Evolutionary conservation across 2,329 filamentous ascomycete genomes (phyloP), one percentile per base, ranked within the genome.

Genomic region (Cladosporium sp.): DNA sequence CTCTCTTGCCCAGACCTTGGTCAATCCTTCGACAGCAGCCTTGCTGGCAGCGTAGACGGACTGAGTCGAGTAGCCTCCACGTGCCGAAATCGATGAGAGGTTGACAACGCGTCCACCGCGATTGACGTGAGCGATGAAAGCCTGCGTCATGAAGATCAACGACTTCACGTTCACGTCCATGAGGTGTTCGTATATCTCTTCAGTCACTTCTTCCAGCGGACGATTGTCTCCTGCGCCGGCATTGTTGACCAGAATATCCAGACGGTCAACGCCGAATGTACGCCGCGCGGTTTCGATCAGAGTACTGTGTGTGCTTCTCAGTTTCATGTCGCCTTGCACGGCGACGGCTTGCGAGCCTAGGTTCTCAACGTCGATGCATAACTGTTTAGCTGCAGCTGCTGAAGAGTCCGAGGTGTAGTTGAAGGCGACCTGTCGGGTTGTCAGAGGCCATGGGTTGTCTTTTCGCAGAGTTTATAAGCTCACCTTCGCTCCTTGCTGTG

Each of bases 21-120:
- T 44, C 43, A 57, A 39, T 5, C 43, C 47, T 17, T 55, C 54
- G 17, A 55, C 41, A 4, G 53, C 53, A 15, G 54, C 54, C 29
- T 57, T 57, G 29, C 37, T 47, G 1, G 55, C 54, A 8, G 42
- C 29, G 29, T 51, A 51, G n/a, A 50, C 24, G 17, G 19, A 19
- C 20, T 48, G 41, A 17, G 19, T 39, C 17, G 34, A 19, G 36
- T 30, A 39, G 20, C 44, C 48, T 17, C 19, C 27, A 13, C 48
- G 15, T 17, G 48, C 48, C 18, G 42, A 36, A 34, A 51, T 47
- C 8, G 42, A 48, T 2, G 48, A 51, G 6, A 51, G 18, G 18
- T 37, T 45, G 30, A 51, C 36, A 19, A 51, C 37, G 7, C 48
- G 41, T 15, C 48, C 48, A 13, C 22, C 18, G 9, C 20, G 17